A percentile compares a stretch with the other conserved stretches of the same genome.
These are phyloP conservation scores for Phytopythium montanum DNA, from an alignment of 352 stramenopile genomes.

Conservation along the genomic window DNA sequence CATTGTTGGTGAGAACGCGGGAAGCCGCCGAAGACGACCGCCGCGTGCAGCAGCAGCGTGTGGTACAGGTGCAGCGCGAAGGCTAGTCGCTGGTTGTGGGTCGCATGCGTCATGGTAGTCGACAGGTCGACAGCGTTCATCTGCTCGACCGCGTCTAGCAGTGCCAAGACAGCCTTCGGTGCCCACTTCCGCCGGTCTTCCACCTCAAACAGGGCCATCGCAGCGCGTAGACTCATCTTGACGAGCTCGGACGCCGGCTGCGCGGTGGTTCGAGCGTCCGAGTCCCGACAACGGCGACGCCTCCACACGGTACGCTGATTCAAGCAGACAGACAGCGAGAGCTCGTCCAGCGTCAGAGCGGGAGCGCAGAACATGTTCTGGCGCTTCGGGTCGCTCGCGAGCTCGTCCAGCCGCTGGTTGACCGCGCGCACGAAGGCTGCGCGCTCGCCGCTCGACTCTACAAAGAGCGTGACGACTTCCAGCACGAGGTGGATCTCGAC, in stretches of 20 bases:
- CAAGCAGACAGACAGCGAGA: slow-evolving; percentile 40
- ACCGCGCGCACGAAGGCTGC: slow-evolving; percentile 24
- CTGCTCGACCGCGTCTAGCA: slow-evolving; percentile 49
- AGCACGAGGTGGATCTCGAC: slow-evolving; percentile 51
- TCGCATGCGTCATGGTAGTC: slow-evolving; percentile 11
- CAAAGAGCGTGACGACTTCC: slow-evolving; percentile 57
- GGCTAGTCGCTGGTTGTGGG: slow-evolving; percentile 32
- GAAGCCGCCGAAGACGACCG: slow-evolving; percentile 29
- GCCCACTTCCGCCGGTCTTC: slow-evolving; percentile 16
- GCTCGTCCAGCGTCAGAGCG: slow-evolving; percentile 19
- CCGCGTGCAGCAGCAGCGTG: slow-evolving; percentile 80
- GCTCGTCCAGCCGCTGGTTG: slow-evolving; percentile 21
- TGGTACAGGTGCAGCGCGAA: slow-evolving; percentile 92
- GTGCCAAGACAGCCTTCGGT: slow-evolving; percentile 23
- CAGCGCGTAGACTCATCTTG: slow-evolving; percentile 19
- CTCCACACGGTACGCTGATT: slow-evolving; percentile 43
- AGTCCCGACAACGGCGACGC: not conserved
- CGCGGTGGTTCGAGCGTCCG: not conserved
- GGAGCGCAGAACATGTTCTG: slow-evolving; percentile 13
- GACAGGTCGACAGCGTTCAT: slow-evolving; percentile 40
- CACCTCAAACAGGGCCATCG: slow-evolving; percentile 28
- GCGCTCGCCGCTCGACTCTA: slow-evolving; percentile 34
- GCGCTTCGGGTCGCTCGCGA: slow-evolving; percentile 4
- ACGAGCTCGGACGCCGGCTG: slow-evolving; percentile 14
- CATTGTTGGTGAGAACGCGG: slow-evolving; percentile 63